Evolutionary conservation across 495 filamentous ascomycete genomes (phyloP).

Genomic region (Melanomma pulvis-pyrius): DNA sequence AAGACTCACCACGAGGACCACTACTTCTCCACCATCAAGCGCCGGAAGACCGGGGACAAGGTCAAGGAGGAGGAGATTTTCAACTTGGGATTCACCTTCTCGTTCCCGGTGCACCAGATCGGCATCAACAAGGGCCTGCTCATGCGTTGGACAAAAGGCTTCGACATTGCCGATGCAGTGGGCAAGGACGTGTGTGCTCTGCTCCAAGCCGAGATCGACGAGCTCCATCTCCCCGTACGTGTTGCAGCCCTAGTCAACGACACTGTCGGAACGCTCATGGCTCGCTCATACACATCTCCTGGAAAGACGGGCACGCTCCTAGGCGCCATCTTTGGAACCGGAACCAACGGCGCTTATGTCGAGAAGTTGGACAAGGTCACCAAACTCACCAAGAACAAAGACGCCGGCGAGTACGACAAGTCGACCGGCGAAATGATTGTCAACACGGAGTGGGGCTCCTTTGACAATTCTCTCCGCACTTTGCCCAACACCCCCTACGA

Average conservation of each 20-base stretch:
- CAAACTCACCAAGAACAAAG: constrained; percentile 60
- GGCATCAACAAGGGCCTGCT: constrained; percentile 92
- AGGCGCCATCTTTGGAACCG: constrained; percentile 92
- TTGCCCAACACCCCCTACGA: constrained; percentile 88
- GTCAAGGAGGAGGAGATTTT: constrained; percentile 73
- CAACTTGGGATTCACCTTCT: constrained; percentile 94
- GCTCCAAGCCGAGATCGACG: constrained; percentile 89
- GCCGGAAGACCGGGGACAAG: constrained; percentile 59
- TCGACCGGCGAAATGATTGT: constrained; percentile 93
- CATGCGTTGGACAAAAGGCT: constrained; percentile 98
- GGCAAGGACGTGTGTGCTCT: constrained; percentile 93
- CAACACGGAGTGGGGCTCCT: constrained; percentile 98
- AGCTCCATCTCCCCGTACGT: constrained; percentile 80
- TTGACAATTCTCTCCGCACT: constrained; percentile 88
- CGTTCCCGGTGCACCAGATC: constrained; percentile 90
- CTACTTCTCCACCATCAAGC: constrained; percentile 69
- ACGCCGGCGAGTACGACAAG: constrained; percentile 65
- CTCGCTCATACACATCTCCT: constrained; percentile 89
- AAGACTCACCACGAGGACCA: constrained; percentile 85
- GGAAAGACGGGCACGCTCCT: constrained; percentile 84
- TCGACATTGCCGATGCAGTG: constrained; percentile 88
- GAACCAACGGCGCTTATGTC: constrained; percentile 93
- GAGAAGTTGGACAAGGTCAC: constrained; percentile 71
- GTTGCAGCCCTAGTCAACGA: constrained; percentile 97
- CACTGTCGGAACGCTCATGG: constrained; percentile 96